Percentiles rank a stretch among this genome's conserved stretches.
Evolutionary conservation across 768 basidiomycete genomes (phyloP).

Genomic region (Leucosporidium yakuticum): DNA sequence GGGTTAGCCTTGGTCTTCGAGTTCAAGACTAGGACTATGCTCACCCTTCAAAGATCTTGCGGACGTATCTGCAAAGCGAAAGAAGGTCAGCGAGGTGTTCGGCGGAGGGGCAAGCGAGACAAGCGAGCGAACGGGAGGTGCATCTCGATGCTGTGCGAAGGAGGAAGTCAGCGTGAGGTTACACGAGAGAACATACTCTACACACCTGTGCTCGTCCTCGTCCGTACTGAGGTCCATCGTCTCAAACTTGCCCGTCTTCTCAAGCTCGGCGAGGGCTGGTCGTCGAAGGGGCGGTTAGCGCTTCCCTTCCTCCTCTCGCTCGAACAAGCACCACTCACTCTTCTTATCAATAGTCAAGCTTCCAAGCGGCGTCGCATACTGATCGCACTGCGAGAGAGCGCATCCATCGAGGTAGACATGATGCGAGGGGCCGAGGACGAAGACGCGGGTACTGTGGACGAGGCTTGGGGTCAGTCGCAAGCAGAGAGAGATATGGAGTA

Average conservation of each 20-base stretch:
- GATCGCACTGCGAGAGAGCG: conserved; percentile 69
- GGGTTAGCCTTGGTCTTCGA: neutral
- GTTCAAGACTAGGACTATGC: conserved; percentile 18
- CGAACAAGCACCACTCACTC: conserved; percentile 51
- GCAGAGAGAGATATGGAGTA: neutral
- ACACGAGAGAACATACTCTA: too few relatives aligned
- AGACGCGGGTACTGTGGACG: conserved; percentile 70
- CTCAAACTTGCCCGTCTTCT: conserved; percentile 61
- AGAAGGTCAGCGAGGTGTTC: conserved; percentile 2
- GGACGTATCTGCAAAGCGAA: conserved; percentile 51
- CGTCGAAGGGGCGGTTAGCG: neutral
- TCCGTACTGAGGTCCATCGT: conserved; percentile 63
- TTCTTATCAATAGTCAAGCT: conserved; percentile 68
- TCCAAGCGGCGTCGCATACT: conserved; percentile 82
- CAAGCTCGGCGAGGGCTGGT: conserved; percentile 63
- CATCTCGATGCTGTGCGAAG: conserved; percentile 73
- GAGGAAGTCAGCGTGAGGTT: neutral
- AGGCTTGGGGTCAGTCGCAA: neutral
- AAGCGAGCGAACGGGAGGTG: conserved; percentile 62
- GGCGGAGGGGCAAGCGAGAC: neutral
- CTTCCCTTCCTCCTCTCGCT: neutral
- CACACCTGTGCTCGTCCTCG: conserved; percentile 70
- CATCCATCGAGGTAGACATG: conserved; percentile 81
- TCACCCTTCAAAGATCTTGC: conserved; percentile 76
- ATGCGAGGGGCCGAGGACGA: conserved; percentile 93